Percentiles rank a stretch among this genome's conserved stretches.
Evolutionary conservation across 2,329 filamentous ascomycete genomes (phyloP).

Genomic region (Aspergillus neoniger): DNA sequence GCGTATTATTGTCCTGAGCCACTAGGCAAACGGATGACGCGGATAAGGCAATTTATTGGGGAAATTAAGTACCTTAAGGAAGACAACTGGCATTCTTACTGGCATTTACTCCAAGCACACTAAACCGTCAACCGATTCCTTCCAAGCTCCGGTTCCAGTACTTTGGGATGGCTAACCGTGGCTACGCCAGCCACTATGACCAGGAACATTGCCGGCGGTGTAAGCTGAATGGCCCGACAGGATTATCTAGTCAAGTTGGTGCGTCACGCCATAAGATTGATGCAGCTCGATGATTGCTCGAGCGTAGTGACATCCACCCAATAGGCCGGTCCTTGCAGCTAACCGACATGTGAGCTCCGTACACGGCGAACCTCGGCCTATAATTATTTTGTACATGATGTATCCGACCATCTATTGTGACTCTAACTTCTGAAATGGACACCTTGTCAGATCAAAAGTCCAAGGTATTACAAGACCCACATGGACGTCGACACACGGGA

Average conservation of each 20-base stretch:
- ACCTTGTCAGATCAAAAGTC: background rate
- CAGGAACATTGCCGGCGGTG: background rate
- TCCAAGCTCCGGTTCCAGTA: background rate
- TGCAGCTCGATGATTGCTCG: background rate
- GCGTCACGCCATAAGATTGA: background rate
- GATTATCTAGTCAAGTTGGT: background rate
- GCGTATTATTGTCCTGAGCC: background rate
- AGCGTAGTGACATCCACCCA: background rate
- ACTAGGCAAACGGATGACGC: background rate
- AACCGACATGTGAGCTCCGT: background rate
- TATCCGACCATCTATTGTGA: background rate
- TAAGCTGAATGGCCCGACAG: background rate
- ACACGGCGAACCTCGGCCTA: background rate
- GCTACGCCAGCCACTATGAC: background rate
- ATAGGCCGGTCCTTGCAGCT: background rate
- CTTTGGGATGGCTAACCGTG: background rate
- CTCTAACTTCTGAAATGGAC: background rate
- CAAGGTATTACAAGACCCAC: too few relatives aligned
- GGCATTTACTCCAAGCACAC: background rate
- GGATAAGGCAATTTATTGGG: background rate
- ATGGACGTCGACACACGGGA: too few relatives aligned
- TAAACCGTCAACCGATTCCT: background rate
- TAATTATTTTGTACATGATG: background rate
- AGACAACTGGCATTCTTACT: background rate
- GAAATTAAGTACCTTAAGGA: background rate